A percentile compares a stretch with the other conserved stretches of the same genome.
Evolutionary conservation across 768 basidiomycete species (phyloP).

Genomic region (Lentinula edodes): DNA sequence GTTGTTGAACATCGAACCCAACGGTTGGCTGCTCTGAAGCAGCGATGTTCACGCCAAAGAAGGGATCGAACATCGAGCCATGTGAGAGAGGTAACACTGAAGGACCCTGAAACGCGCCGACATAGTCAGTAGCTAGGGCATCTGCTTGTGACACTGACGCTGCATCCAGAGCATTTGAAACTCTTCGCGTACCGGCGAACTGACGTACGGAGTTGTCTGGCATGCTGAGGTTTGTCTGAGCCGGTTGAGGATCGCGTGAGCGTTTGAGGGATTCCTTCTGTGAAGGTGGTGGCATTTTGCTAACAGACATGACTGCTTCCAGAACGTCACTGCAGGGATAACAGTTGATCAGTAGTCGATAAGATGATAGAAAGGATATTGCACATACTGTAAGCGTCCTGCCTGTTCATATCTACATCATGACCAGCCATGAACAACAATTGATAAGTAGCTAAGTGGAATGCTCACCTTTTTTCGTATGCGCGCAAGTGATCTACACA

Average conservation of each 20-base stretch:
- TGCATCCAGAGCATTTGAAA: neutral
- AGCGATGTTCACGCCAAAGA: neutral
- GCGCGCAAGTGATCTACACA: neutral
- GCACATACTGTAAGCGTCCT: neutral
- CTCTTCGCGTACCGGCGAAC: constrained; percentile 1
- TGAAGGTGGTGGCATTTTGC: neutral
- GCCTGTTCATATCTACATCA: neutral
- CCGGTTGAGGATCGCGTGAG: neutral
- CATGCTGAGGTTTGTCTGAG: neutral
- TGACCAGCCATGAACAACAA: neutral
- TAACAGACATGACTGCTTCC: constrained; percentile 1
- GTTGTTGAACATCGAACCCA: neutral
- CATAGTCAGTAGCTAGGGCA: neutral
- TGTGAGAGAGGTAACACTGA: neutral
- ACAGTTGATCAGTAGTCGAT: neutral
- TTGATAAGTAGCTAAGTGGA: no score
- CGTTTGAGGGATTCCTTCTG: constrained; percentile 1
- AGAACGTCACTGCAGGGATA: neutral
- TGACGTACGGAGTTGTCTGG: neutral
- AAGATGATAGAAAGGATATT: neutral
- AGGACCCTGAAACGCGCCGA: neutral
- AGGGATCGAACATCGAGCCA: neutral
- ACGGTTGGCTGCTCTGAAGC: neutral
- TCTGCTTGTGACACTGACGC: neutral
- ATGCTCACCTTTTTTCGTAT: neutral